Evolutionary conservation across 1,284 basidiomycete genomes (phyloP), one percentile per base, ranked within the genome.

Genomic region (Ceratobasidium sp.): DNA sequence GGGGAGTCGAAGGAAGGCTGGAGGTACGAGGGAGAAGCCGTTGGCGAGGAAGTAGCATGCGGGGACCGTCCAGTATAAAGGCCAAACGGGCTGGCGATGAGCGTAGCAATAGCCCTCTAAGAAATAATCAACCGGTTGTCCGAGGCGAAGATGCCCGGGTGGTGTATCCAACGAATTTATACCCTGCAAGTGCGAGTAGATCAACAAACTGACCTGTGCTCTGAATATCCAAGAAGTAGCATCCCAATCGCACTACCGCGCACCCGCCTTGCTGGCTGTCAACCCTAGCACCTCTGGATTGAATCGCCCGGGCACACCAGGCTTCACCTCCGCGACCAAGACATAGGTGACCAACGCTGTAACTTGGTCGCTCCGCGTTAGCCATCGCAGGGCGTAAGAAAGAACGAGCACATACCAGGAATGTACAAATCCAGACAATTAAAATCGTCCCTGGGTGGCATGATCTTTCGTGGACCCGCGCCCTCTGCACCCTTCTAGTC

Each of bases 291-390:
- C 90, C 79, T 94, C 91, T 9, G 97, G 96, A 80, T 96, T 90
- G 82, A 98, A 98, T 63, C 90, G 88, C 59, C 89, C 88, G 76
- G 93, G 87, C 13, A 98, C 84, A 27, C 97, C 97, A 2, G 93
- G 90, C 75, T 94, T 89, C 24, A 98, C 85, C 0, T 94, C 94
- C 16, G 90, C 90, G 3, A 98, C 85, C 29, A 99, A 90, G 77
- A 98, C 92, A 81, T 98, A 99, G 0, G 98, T 98, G 24, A 98
- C 94, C 34, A 99, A 87, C 0, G 96, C 93, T 98, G 99, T 99
- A 22, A 91, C 94, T 96, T 22, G 14, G 46, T 22, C 22, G 73
- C 27, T 9, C 24, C 51, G 14, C 27, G 19, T 34, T 8, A 61
- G 54, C n/a, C 11, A 59, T 34, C 27, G 58, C 62, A 49, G 9